phyloP scores from a whole-genome alignment of 2,329 filamentous ascomycete species.

The Sphaerulina vaccinii region DNA sequence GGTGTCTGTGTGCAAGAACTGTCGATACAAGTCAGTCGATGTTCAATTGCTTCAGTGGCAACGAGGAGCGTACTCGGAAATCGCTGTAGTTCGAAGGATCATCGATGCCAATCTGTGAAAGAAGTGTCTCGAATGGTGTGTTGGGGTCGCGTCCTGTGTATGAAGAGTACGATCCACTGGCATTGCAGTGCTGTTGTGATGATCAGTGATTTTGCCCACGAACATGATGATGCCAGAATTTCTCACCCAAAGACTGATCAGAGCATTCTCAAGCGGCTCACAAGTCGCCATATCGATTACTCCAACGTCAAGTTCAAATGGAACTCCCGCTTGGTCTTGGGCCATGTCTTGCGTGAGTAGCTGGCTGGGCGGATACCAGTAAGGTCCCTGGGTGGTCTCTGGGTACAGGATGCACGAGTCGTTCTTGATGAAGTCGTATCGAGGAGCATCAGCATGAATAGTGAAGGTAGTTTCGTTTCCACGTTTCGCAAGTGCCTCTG shows the following conservation, averaged over 20 bases:
- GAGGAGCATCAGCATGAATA: slow-evolving; percentile 13
- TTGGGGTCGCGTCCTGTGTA: slow-evolving; percentile 11
- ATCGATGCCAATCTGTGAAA: slow-evolving; percentile 6
- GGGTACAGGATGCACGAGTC: slow-evolving; percentile 17
- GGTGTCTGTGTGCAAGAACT: slow-evolving; percentile 10
- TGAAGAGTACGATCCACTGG: slow-evolving; percentile 11
- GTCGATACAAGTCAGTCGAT: neutral
- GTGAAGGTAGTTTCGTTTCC: slow-evolving; percentile 10
- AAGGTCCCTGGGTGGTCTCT: slow-evolving; percentile 14
- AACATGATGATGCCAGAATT: neutral
- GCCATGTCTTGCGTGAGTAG: slow-evolving; percentile 11
- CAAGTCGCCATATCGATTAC: slow-evolving; percentile 20
- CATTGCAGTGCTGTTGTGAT: slow-evolving; percentile 15
- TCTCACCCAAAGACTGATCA: slow-evolving; percentile 16
- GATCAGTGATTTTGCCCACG: no score
- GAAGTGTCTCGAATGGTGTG: slow-evolving; percentile 5
- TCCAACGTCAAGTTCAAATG: slow-evolving; percentile 17
- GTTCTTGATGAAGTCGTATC: slow-evolving; percentile 18
- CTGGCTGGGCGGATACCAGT: slow-evolving; percentile 17
- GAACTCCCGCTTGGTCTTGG: slow-evolving; percentile 14
- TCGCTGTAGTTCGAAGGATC: slow-evolving; percentile 10
- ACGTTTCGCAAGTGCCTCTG: slow-evolving; percentile 2
- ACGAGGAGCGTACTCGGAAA: slow-evolving; percentile 1
- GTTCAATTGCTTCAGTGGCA: neutral
- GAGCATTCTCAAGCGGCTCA: slow-evolving; percentile 9